phyloP scores from a whole-genome alignment of 176 grass and related monocot species.

The Zea luxurians region DNA sequence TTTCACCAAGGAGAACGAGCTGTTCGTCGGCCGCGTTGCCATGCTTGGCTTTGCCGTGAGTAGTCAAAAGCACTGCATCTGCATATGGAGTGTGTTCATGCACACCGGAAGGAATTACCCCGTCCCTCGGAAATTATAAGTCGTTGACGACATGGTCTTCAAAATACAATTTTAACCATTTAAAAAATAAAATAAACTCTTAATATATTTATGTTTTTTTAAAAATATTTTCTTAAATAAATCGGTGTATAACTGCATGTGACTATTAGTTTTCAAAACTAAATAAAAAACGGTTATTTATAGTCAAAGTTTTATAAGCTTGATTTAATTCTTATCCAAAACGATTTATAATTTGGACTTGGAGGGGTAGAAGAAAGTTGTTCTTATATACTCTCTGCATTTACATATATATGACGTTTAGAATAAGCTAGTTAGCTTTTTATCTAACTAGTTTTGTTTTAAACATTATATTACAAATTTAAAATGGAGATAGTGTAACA shows the following conservation, averaged over 20 bases:
- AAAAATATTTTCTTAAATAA: no score
- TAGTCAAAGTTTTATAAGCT: no score
- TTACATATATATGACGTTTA: background rate
- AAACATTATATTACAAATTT: background rate
- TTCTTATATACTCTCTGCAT: background rate
- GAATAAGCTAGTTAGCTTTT: background rate
- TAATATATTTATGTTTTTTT: no score
- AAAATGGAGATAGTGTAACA: background rate
- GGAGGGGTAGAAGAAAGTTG: background rate
- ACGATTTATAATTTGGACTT: no score
- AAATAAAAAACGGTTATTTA: no score
- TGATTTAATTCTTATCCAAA: no score
- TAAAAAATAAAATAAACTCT: no score
- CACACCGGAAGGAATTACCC: background rate
- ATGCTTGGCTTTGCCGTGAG: conserved; percentile 99
- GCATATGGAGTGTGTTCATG: background rate
- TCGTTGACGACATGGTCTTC: no score
- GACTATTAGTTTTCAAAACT: no score
- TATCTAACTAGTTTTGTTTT: background rate
- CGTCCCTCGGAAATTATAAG: no score
- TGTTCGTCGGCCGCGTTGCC: conserved; percentile 94
- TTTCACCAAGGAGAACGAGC: conserved; percentile 99
- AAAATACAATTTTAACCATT: no score
- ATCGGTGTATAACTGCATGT: no score
- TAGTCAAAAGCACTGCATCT: background rate